Evolutionary conservation across 371 early-diverging fungal genomes (phyloP).

Genomic region (Coemansia sp.): DNA sequence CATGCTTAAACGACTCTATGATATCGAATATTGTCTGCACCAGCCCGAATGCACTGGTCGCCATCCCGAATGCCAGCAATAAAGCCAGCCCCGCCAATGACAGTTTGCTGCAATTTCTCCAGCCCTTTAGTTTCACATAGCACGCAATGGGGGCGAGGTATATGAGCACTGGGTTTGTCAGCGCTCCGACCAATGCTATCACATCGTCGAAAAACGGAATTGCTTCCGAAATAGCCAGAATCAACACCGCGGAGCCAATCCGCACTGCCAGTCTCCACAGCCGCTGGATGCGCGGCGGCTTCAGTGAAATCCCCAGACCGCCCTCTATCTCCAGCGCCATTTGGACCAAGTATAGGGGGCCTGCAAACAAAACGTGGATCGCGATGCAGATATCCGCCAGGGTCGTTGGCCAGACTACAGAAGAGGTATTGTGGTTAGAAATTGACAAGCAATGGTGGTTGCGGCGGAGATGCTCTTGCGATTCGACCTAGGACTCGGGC

Average conservation of each 20-base stretch:
- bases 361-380: conserved; percentile 76
- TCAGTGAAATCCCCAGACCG: conserved; percentile 56
- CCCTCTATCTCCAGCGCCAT: conserved; percentile 73
- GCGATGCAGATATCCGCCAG: conserved; percentile 65
- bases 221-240: conserved; percentile 60
- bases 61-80: conserved; percentile 68
- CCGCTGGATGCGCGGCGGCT: conserved; percentile 62
- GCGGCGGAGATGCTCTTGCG: too few species aligned
- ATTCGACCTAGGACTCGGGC: not conserved
- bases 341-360: conserved; percentile 78
- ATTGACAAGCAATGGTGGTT: too few species aligned
- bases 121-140: conserved; percentile 75
- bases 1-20: conserved; percentile 32
- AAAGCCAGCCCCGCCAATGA: conserved; percentile 58
- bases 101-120: conserved; percentile 58
- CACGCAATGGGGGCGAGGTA: conserved; percentile 81
- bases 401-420: conserved; percentile 43
- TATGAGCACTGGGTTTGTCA: conserved; percentile 74
- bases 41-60: conserved; percentile 73
- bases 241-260: conserved; percentile 52
- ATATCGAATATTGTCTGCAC: conserved; percentile 66
- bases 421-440: not conserved
- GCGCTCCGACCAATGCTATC: conserved; percentile 78
- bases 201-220: conserved; percentile 81
- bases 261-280: conserved; percentile 61